Base-by-base conservation (phyloP, 2,329 filamentous ascomycete species). In the Aschersonia sp. region DNA sequence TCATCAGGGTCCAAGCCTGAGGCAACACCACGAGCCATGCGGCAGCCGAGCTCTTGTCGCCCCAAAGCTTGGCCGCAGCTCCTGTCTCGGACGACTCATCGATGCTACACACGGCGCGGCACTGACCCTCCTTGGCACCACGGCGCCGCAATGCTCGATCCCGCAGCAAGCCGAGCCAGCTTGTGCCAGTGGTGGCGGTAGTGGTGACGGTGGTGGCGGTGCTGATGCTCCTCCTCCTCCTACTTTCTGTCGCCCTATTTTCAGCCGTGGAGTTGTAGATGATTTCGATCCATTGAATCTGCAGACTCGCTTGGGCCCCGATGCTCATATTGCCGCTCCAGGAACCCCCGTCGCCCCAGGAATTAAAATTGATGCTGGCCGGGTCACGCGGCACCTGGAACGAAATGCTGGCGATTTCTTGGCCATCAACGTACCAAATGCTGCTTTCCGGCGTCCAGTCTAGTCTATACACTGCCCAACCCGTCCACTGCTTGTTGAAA, bases 261-360 rank as follows among this genome's bases (percentile, higher is more conserved):
- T 12, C 35, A 37, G 35, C 47, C 0, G 65, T 71, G 11, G 56
- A 58, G 52, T 76, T 75, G 55, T 73, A 81, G 29, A 76, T 67
- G 60, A 81, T 67, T 55, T 81, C 75, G 43, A 81, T 71, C 77
- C 76, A 81, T 62, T 78, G 72, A 14, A 82, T 68, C 55, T 81
- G 73, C 55, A 81, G 63, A 51, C 68, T 71, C 0, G 77, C 76
- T 43, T 67, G 65, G 9, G 62, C 65, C 4, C 66, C 64, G 5
- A 68, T 56, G 5, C 58, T 68, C 78, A 82, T 80, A 46, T 75
- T 72, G 9, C 76, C 77, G 43, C 70, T 72, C 77, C 76, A 81
- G 44, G 63, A 62, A 5, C 77, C 76, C 22, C 77, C 77, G 51
- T 81, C 71, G 48, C 74, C 73, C 77, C 78, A 81, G 44, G 75